phyloP scores from a whole-genome alignment of 352 stramenopile genomes.

The Globisporangium nagaii region DNA sequence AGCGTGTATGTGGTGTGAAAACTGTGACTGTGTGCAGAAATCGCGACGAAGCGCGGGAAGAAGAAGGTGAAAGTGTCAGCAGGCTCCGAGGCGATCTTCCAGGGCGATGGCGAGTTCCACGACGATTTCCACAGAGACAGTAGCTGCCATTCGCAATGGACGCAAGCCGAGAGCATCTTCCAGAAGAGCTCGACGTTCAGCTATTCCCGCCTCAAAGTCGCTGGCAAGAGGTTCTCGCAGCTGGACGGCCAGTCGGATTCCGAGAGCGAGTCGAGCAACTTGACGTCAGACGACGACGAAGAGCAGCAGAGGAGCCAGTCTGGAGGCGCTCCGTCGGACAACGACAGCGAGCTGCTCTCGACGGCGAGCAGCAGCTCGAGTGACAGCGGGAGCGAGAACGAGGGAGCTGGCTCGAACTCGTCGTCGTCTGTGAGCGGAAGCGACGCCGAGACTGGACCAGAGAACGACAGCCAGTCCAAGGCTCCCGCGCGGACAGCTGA shows the following conservation, averaged over 20 bases:
- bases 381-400: constrained; percentile 51
- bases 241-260: constrained; percentile 57
- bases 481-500: not conserved
- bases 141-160: not conserved
- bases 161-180: constrained; percentile 26
- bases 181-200: constrained; percentile 24
- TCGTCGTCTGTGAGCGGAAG: constrained; percentile 30
- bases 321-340: constrained; percentile 21
- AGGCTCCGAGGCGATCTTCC: constrained; percentile 24
- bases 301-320: constrained; percentile 28
- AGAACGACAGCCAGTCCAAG: not conserved
- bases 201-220: constrained; percentile 14
- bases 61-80: constrained; percentile 21
- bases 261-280: constrained; percentile 39
- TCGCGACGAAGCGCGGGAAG: constrained; percentile 2
- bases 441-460: constrained; percentile 22
- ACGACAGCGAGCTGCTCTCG: constrained; percentile 32
- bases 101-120: constrained; percentile 43
- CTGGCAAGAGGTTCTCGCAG: constrained; percentile 22
- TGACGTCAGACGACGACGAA: constrained; percentile 49
- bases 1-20: not conserved
- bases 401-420: constrained; percentile 28
- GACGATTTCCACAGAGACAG: not conserved
- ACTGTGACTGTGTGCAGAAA: not conserved
- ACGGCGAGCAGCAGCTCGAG: constrained; percentile 50